These are phyloP conservation scores for Yarrowia sp. DNA, from an alignment of 805 yeast species.

Conservation along the genomic window DNA sequence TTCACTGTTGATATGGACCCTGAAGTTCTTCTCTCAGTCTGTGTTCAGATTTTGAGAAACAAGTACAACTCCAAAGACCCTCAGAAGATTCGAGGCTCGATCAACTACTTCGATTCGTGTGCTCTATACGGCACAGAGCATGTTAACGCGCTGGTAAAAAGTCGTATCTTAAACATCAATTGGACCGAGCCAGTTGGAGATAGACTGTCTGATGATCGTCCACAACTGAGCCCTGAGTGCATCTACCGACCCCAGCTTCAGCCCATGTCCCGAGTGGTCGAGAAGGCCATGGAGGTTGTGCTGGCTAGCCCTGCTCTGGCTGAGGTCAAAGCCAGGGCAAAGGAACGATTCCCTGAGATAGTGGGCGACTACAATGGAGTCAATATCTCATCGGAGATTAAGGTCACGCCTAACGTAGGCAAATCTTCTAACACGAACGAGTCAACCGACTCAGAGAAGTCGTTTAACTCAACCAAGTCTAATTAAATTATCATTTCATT, in stretches of 20 bases:
- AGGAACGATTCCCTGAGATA: background rate
- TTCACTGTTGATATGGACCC: slow-evolving; percentile 17
- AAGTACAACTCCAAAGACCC: slow-evolving; percentile 1
- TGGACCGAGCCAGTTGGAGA: slow-evolving; percentile 28
- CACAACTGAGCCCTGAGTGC: background rate
- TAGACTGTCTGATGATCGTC: background rate
- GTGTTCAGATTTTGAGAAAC: slow-evolving; percentile 2
- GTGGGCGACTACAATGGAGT: background rate
- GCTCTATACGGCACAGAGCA: slow-evolving; percentile 25
- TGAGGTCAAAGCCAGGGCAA: background rate
- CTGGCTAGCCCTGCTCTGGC: slow-evolving; percentile 2
- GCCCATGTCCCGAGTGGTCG: slow-evolving; percentile 29
- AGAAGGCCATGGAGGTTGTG: slow-evolving; percentile 28
- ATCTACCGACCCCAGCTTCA: slow-evolving; percentile 27
- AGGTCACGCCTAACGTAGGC: background rate
- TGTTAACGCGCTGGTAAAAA: slow-evolving; percentile 25
- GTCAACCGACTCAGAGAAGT: too few species aligned
- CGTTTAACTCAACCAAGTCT: background rate
- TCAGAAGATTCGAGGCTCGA: background rate
- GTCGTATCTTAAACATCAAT: slow-evolving; percentile 25
- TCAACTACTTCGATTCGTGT: slow-evolving; percentile 24
- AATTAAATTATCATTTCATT: background rate
- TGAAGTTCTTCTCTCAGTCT: slow-evolving; percentile 7
- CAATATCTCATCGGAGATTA: background rate
- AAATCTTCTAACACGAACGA: background rate